Conservation (phyloP, 345 rosid genomes). For the Gossypium longicalyx region DNA sequence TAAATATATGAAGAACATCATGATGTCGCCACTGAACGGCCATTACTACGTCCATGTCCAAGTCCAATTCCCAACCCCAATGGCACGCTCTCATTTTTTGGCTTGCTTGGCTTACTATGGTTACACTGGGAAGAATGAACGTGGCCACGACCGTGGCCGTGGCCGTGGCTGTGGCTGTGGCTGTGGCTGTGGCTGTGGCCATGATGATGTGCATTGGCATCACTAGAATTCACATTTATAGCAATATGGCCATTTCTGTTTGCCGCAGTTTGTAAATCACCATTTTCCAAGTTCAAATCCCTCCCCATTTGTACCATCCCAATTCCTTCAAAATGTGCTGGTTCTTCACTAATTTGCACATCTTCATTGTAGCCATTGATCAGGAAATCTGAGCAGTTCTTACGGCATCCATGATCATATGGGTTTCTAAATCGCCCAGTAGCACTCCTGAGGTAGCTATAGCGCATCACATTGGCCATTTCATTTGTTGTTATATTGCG, state of each 20-base stretch:
- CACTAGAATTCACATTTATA: conserved; percentile 40
- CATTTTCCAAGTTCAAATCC: conserved; percentile 44
- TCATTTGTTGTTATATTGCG: conserved; percentile 96
- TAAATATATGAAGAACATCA: conserved; percentile 15
- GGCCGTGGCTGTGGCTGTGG: background rate
- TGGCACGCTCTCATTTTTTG: conserved; percentile 47
- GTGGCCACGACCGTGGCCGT: background rate
- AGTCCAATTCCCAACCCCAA: conserved; percentile 54
- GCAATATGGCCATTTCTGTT: conserved; percentile 68
- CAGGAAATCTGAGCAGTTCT: conserved; percentile 90
- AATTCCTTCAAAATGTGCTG: conserved; percentile 55
- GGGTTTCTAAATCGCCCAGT: conserved; percentile 96
- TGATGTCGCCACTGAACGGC: conserved; percentile 38
- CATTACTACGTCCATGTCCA: conserved; percentile 56
- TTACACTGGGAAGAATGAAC: background rate
- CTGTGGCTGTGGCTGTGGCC: background rate
- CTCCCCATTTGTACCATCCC: conserved; percentile 73
- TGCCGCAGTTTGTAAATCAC: conserved; percentile 30
- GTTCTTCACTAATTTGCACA: conserved; percentile 49
- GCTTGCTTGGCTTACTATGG: conserved; percentile 19
- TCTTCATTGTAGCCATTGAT: conserved; percentile 84
- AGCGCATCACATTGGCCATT: conserved; percentile 88
- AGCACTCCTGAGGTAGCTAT: conserved; percentile 85
- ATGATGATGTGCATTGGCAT: conserved; percentile 30
- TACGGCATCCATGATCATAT: conserved; percentile 74